Percentiles rank a stretch among this genome's conserved stretches.
Evolutionary conservation across 805 yeast genomes (phyloP).

Genomic region (Myxozyma lipomycoides): DNA sequence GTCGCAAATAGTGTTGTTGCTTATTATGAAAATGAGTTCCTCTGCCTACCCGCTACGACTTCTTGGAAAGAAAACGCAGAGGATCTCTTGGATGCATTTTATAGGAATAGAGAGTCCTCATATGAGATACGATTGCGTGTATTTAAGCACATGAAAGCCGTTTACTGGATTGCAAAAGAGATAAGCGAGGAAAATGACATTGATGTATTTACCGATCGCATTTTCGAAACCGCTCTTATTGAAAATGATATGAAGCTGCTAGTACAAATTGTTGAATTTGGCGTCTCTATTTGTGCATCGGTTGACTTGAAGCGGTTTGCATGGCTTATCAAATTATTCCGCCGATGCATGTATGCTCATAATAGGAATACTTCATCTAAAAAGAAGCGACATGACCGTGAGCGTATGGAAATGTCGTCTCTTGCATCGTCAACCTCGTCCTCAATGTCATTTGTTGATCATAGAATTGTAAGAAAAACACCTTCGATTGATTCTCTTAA

Average conservation of each 20-base stretch:
- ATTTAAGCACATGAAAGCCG: conserved; percentile 37
- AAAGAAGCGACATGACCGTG: background rate
- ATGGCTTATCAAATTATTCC: conserved; percentile 16
- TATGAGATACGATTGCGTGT: conserved; percentile 30
- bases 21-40: conserved; percentile 46
- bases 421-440: background rate
- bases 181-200: conserved; percentile 36
- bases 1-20: conserved; percentile 46
- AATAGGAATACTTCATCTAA: conserved; percentile 32
- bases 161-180: conserved; percentile 40
- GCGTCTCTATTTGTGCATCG: conserved; percentile 30
- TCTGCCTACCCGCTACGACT: conserved; percentile 52
- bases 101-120: conserved; percentile 33
- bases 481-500: background rate
- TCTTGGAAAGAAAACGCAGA: conserved; percentile 51
- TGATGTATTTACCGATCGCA: conserved; percentile 37
- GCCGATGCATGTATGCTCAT: conserved; percentile 28
- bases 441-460: background rate
- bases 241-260: conserved; percentile 38
- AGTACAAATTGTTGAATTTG: conserved; percentile 31
- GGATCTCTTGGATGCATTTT: conserved; percentile 46
- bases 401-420: background rate
- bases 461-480: background rate
- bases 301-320: conserved; percentile 6
- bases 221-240: conserved; percentile 34